These are phyloP conservation scores for Penicillium sp. DNA, from an alignment of 2,329 filamentous ascomycete genomes.

Conservation along the genomic window DNA sequence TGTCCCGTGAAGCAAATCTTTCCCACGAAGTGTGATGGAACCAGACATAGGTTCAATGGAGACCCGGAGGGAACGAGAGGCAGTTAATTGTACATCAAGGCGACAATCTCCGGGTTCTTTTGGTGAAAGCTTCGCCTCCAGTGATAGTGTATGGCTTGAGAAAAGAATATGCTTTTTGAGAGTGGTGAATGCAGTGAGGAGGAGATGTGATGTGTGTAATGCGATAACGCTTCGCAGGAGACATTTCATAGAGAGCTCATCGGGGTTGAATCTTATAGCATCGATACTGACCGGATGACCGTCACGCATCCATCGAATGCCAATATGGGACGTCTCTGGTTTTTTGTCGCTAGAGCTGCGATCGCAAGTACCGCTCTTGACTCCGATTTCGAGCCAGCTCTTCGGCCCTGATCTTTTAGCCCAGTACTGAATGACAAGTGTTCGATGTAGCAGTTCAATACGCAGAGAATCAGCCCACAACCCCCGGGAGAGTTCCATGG, in stretches of 20 bases:
- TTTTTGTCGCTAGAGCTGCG: conserved; percentile 7
- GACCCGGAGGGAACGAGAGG: conserved; percentile 57
- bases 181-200: conserved; percentile 62
- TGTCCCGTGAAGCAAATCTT: conserved; percentile 56
- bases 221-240: conserved; percentile 72
- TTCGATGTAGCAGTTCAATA: conserved; percentile 75
- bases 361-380: conserved; percentile 42
- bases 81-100: conserved; percentile 66
- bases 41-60: conserved; percentile 76
- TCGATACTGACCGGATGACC: conserved; percentile 67
- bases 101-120: conserved; percentile 63
- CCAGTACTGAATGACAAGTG: conserved; percentile 91
- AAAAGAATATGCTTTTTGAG: conserved; percentile 61
- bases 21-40: conserved; percentile 65
- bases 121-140: conserved; percentile 57
- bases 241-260: conserved; percentile 66
- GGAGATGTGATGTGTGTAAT: conserved; percentile 67
- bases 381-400: conserved; percentile 86
- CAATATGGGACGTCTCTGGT: conserved; percentile 34
- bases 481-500: conserved; percentile 61
- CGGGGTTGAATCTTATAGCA: conserved; percentile 64
- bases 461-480: conserved; percentile 75
- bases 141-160: conserved; percentile 54
- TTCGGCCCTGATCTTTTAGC: conserved; percentile 64
- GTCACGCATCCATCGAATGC: conserved; percentile 76